Base-by-base conservation (phyloP, 1,284 basidiomycete genomes). In the Fereydounia khargensis region DNA sequence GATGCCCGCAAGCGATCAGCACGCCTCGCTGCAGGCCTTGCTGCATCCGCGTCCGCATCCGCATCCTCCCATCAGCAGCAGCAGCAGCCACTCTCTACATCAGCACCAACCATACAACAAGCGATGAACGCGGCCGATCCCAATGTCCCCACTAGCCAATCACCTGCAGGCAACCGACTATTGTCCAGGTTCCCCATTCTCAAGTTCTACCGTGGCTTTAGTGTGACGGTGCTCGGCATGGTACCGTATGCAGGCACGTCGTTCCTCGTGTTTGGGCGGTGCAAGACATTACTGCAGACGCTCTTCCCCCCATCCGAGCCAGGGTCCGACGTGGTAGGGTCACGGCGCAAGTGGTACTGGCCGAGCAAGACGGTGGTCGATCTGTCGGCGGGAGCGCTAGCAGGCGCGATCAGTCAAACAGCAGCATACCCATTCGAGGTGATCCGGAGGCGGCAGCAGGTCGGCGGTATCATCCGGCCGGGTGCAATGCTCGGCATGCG, bases 401-500 rank as follows among this genome's bases (percentile, higher is more conserved):
- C 94, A 0, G 95, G 95, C 19, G 85, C 86, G 11, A 78, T 90
- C 43, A 85, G 86, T 3, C 94, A 98, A 77, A 95, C 92, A 0
- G 85, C 84, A 3, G 91, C 90, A 17, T 99, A 99, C 73, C 95
- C 95, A 1, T 91, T 98, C 69, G 95, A 99, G 75, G 87, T 99
- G 39, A 82, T 97, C 25, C 82, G 95, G 31, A 80, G 95, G 43
- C 81, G 91, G 47, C 95, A 97, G 88, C 95, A 99, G 78, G 90
- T 98, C 4, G 92, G 91, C 10, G 94, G 66, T 1, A 57, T 73
- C 19, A 56, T 74, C 21, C 30, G 63, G 18, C 73, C 73, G 0
- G 68, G 61, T 3, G 47, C 62, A 3, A 70, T 71, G 61, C 32
- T 73, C 17, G 65, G 70, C 1, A 59, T 75, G 49, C 30, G 43